A percentile compares a stretch with the other conserved stretches of the same genome.
These are phyloP conservation scores for Pichia inconspicua DNA, from an alignment of 1,139 yeast genomes.

Conservation along the genomic window DNA sequence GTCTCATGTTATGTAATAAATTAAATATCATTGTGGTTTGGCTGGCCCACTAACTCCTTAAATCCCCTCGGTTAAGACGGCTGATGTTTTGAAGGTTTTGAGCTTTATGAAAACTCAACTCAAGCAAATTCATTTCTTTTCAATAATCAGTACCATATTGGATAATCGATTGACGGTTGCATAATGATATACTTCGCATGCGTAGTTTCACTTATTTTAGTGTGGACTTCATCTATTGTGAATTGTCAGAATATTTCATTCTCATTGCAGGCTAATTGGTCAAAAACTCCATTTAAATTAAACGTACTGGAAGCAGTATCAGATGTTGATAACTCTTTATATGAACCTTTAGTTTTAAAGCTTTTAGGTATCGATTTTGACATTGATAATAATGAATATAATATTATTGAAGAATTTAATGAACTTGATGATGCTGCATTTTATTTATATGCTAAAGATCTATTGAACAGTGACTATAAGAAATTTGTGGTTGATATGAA, in stretches of 20 bases:
- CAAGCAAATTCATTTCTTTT: too few relatives aligned
- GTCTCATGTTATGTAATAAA: too few relatives aligned
- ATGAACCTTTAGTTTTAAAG: conserved; percentile 38
- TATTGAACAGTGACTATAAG: conserved; percentile 23
- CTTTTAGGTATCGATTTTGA: conserved; percentile 28
- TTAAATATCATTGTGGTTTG: background rate
- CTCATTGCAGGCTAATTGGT: conserved; percentile 25
- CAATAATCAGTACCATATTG: too few relatives aligned
- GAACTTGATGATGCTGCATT: conserved; percentile 32
- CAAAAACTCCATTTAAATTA: conserved; percentile 25
- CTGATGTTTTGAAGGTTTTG: background rate
- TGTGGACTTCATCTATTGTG: background rate
- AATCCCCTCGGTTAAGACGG: background rate
- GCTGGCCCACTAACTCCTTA: background rate
- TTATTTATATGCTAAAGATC: conserved; percentile 32
- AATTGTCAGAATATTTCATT: conserved; percentile 10
- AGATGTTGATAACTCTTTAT: conserved; percentile 33
- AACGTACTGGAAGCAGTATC: conserved; percentile 23
- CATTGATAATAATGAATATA: conserved; percentile 25
- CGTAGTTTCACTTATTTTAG: background rate
- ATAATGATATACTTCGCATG: too few relatives aligned
- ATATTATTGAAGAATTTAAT: conserved; percentile 25
- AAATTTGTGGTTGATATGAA: conserved; percentile 41
- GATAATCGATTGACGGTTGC: too few relatives aligned
- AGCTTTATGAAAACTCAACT: too few relatives aligned